Conservation (phyloP, 768 basidiomycete genomes). For the Hydnum rufescens region DNA sequence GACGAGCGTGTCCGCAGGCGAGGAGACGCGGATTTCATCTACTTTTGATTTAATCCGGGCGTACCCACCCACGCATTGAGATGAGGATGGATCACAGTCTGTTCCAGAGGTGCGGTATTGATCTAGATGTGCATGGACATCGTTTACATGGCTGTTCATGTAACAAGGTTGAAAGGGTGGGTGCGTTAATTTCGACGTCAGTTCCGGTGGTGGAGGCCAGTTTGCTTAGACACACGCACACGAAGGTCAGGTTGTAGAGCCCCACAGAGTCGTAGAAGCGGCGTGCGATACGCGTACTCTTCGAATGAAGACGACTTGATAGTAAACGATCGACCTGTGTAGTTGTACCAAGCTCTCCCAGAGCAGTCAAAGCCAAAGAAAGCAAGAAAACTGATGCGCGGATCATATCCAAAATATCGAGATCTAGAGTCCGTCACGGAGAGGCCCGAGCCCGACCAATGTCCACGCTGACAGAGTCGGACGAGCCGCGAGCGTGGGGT, state of each 20-base stretch:
- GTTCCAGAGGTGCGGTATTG: conserved; percentile 17
- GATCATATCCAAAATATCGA: no score
- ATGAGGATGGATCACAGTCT: conserved; percentile 19
- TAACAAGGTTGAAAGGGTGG: neutral
- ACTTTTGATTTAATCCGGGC: conserved; percentile 24
- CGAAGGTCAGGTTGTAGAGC: neutral
- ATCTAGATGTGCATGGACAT: conserved; percentile 27
- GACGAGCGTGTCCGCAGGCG: conserved; percentile 22
- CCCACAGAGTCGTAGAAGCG: no score
- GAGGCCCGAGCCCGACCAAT: no score
- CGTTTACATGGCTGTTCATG: conserved; percentile 8
- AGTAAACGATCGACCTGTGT: neutral
- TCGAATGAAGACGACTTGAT: neutral
- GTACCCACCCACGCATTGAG: conserved; percentile 26
- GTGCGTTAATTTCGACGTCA: no score
- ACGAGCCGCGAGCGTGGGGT: no score
- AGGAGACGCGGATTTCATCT: conserved; percentile 16
- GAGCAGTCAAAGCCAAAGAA: no score
- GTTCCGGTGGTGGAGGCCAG: no score
- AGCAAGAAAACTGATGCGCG: no score
- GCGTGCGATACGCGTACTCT: no score
- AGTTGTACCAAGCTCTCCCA: no score
- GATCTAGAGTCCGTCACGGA: no score
- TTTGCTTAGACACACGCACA: neutral
- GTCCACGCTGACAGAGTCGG: no score